phyloP scores from a whole-genome alignment of 2,329 filamentous ascomycete species.

The Botrytis galanthina region DNA sequence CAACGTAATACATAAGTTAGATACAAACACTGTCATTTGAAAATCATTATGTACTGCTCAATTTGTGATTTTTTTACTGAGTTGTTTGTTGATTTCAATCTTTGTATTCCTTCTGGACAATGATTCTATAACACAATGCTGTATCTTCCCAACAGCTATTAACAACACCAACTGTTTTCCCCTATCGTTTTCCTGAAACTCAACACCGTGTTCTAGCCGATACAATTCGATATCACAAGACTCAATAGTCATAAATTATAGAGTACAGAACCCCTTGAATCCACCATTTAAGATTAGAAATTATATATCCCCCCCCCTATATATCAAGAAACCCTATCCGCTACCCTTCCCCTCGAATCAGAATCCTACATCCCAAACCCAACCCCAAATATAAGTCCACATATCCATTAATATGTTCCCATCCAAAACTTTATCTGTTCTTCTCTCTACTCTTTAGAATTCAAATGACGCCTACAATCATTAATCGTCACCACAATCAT shows the following conservation, averaged over 20 bases:
- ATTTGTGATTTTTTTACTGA: not conserved
- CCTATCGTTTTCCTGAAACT: not conserved
- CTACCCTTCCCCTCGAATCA: not conserved
- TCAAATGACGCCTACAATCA: not conserved
- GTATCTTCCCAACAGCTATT: not conserved
- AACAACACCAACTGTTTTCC: not conserved
- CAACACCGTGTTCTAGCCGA: not conserved
- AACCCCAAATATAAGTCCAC: too few species aligned
- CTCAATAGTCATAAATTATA: not conserved
- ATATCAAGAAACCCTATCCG: not conserved
- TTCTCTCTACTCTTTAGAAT: not conserved
- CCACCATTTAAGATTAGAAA: not conserved
- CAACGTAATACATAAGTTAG: not conserved
- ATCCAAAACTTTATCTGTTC: accelerated
- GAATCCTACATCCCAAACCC: not conserved
- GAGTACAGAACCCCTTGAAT: not conserved
- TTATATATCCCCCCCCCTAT: not conserved
- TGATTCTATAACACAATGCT: accelerated
- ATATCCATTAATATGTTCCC: too few species aligned
- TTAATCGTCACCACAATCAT: not conserved
- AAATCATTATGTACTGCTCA: accelerated
- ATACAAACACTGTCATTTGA: not conserved
- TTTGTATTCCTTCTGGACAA: not conserved
- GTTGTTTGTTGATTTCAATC: not conserved
- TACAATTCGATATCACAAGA: not conserved